phyloP scores from a whole-genome alignment of 768 basidiomycete genomes.

The Sarcomyxa edulis region DNA sequence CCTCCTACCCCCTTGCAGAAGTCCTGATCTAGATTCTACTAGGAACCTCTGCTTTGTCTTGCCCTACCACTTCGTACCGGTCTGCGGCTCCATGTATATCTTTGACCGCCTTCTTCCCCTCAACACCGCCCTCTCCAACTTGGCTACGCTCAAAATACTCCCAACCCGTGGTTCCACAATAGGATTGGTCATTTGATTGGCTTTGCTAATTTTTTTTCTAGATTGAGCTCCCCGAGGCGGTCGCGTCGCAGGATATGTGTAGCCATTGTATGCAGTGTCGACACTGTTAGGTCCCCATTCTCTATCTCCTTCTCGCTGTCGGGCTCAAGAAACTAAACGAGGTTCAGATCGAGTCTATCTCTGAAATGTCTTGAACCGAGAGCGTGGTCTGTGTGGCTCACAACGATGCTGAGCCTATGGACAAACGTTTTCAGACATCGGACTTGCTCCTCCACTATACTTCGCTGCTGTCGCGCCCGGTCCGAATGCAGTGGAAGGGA shows the following conservation, averaged over 20 bases:
- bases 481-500: conserved; percentile 25
- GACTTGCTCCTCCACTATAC: conserved; percentile 34
- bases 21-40: conserved; percentile 40
- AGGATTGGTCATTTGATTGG: conserved; percentile 77
- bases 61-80: too few relatives aligned
- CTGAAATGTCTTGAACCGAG: conserved; percentile 44
- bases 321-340: conserved; percentile 28
- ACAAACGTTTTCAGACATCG: conserved; percentile 45
- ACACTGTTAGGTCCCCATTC: conserved; percentile 1
- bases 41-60: too few relatives aligned
- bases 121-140: conserved; percentile 60
- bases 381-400: conserved; percentile 64
- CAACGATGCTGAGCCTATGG: conserved; percentile 53
- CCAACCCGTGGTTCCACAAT: conserved; percentile 44
- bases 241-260: conserved; percentile 55
- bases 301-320: conserved; percentile 2
- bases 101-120: conserved; percentile 45
- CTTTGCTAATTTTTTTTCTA: too few relatives aligned
- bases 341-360: conserved; percentile 65
- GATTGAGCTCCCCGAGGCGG: too few relatives aligned
- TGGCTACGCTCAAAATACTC: conserved; percentile 49
- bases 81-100: conserved; percentile 34
- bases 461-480: conserved; percentile 20
- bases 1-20: conserved; percentile 46
- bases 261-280: conserved; percentile 55